Evolutionary conservation across 164 flowering plant genomes (phyloP).

Genomic region (Aristolochia contorta): DNA sequence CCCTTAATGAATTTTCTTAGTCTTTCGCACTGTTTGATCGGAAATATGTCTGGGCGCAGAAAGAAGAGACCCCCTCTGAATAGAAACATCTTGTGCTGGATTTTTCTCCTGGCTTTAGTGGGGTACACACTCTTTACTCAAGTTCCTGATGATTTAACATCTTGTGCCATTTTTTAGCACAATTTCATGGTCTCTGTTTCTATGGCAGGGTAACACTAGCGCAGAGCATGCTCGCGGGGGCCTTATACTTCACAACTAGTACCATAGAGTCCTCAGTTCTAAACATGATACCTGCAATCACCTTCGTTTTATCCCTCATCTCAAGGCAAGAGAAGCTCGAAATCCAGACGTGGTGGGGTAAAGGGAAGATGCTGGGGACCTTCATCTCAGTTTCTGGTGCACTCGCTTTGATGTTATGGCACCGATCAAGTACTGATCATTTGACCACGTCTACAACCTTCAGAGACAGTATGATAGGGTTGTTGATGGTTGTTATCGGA

Average conservation of each 20-base stretch:
- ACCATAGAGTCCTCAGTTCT: constrained; percentile 11
- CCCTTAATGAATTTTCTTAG: not conserved
- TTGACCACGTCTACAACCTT: not conserved
- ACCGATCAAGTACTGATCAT: not conserved
- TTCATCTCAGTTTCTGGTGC: constrained; percentile 13
- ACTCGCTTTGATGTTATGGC: constrained; percentile 13
- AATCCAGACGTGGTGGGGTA: constrained; percentile 9
- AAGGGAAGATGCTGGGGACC: constrained; percentile 15
- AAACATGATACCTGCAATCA: constrained; percentile 13
- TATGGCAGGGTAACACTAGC: constrained; percentile 1
- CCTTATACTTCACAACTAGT: constrained; percentile 13
- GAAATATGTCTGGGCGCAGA: not conserved
- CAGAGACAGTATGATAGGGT: constrained; percentile 10
- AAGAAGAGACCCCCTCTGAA: constrained; percentile 15
- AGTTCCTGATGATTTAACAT: not conserved
- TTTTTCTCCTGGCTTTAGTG: constrained; percentile 16
- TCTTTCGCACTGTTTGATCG: not conserved
- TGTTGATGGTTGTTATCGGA: constrained; percentile 18
- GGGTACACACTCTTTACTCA: constrained; percentile 6
- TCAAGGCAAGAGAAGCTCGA: constrained; percentile 12
- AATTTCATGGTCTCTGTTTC: not conserved
- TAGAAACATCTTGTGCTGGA: constrained; percentile 8
- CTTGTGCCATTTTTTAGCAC: not conserved
- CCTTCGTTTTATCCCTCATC: constrained; percentile 10
- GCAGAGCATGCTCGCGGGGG: constrained; percentile 9